Evolutionary conservation across 2,329 filamentous ascomycete species (phyloP).

Genomic region (Alternaria consortialis): DNA sequence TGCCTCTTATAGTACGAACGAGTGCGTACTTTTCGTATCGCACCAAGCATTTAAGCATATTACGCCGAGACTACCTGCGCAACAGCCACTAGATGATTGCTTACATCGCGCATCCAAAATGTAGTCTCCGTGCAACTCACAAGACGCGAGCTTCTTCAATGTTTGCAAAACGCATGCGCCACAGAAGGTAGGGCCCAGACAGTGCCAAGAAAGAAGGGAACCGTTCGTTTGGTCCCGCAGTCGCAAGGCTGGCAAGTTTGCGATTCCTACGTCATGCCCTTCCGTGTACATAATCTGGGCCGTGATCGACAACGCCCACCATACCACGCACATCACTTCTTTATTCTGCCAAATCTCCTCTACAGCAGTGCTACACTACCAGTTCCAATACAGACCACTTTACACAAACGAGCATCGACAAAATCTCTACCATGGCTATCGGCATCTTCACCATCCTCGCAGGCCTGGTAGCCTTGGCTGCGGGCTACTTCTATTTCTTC

Average conservation of each 20-base stretch:
- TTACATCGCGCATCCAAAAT: neutral
- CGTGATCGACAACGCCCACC: constrained; percentile 10
- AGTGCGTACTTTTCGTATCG: neutral
- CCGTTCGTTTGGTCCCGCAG: constrained; percentile 10
- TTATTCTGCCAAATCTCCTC: constrained; percentile 10
- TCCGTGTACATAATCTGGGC: constrained; percentile 23
- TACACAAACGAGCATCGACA: neutral
- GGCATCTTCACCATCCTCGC: constrained; percentile 45
- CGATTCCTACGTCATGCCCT: constrained; percentile 28
- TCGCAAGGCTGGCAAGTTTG: constrained; percentile 19
- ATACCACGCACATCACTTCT: constrained; percentile 10
- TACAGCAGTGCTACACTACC: constrained; percentile 4
- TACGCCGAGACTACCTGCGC: neutral
- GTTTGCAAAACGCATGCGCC: neutral
- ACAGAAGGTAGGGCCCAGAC: constrained; percentile 2
- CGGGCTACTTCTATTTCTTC: constrained; percentile 58
- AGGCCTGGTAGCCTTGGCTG: constrained; percentile 40
- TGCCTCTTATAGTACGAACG: neutral
- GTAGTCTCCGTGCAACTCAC: neutral
- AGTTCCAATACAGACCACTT: constrained; percentile 6
- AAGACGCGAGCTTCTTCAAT: neutral
- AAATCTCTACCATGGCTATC: constrained; percentile 34
- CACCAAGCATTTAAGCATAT: neutral
- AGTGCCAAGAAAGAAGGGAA: constrained; percentile 7
- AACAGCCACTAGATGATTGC: neutral